Evolutionary conservation across 371 early-diverging fungal genomes (phyloP), one percentile per base, ranked within the genome.

Genomic region (Chytridiales sp.): DNA sequence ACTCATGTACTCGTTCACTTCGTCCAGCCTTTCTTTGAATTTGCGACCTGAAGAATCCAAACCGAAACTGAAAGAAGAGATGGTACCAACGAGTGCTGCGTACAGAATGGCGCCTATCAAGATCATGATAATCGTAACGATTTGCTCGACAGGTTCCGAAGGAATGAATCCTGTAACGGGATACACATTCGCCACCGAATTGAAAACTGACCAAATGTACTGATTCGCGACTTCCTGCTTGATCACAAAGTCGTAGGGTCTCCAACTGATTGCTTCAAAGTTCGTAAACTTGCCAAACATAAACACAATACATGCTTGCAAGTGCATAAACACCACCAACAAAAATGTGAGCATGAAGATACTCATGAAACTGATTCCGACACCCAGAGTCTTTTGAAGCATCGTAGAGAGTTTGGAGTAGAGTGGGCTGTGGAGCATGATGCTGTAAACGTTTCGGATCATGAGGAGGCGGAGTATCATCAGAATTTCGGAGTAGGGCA

Each of bases 11-110:
- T 74, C 67, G 36, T 68, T 64, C 5, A 74, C 62, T 56, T 74
- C 75, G 48, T 74, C 75, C 9, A 74, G 54, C 55, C 72, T 74
- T 34, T 74, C 69, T 24, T 56, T 61, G 60, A 56, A 74, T 50
- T 54, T 61, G 39, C 75, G 58, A 5, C 72, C 71, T 13, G 75
- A 74, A 8, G 70, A 62, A 47, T 70, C 66, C 38, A 70, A 35
- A 8, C 70, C 70, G 38, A 70, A 62, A 29, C 63, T 62, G 52
- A 70, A 62, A 4, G 70, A 66, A 2, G 70, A 70, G 13, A 66
- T 70, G 4, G 63, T 66, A 19, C 70, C 70, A 55, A 70, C 70
- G 21, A 70, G 56, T 13, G 35, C 44, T 3, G 70, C 70, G 31
- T 67, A 67, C 32, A 67, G 46, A 3, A 67, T 47, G 6, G 72